phyloP scores from a whole-genome alignment of 2,329 filamentous ascomycete genomes.

The Aspergillus pseudoterreus region DNA sequence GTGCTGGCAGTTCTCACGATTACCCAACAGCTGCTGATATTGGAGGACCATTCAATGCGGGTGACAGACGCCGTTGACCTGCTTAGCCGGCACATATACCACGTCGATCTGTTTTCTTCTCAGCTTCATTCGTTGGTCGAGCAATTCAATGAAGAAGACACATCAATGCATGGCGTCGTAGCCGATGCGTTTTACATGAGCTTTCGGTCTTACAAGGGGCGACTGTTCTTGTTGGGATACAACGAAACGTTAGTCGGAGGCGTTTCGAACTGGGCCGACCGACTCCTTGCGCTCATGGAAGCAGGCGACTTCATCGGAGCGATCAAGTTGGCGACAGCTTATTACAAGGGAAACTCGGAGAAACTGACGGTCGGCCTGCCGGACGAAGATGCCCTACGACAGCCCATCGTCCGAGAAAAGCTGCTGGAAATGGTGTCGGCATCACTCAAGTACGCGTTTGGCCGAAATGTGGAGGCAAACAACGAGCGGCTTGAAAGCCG shows the following conservation, averaged over 20 bases:
- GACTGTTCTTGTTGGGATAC: slow-evolving; percentile 88
- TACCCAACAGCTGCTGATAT: slow-evolving; percentile 84
- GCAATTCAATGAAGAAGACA: slow-evolving; percentile 79
- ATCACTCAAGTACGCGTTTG: slow-evolving; percentile 84
- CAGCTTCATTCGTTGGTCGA: slow-evolving; percentile 84
- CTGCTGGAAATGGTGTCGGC: slow-evolving; percentile 90
- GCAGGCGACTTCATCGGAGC: slow-evolving; percentile 92
- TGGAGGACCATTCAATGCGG: slow-evolving; percentile 84
- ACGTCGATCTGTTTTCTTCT: slow-evolving; percentile 81
- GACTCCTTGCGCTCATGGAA: slow-evolving; percentile 90
- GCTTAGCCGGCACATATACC: slow-evolving; percentile 86
- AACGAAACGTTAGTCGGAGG: slow-evolving; percentile 88
- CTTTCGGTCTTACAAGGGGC: slow-evolving; percentile 90
- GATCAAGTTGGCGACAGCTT: slow-evolving; percentile 84
- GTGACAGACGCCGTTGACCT: slow-evolving; percentile 95
- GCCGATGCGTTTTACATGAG: slow-evolving; percentile 99
- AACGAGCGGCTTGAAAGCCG: slow-evolving; percentile 52
- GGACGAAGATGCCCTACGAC: slow-evolving; percentile 71
- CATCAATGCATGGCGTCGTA: slow-evolving; percentile 89
- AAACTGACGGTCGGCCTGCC: slow-evolving; percentile 92
- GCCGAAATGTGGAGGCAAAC: slow-evolving; percentile 52
- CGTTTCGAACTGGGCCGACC: slow-evolving; percentile 94
- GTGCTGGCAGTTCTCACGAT: slow-evolving; percentile 90
- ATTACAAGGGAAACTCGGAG: slow-evolving; percentile 87
- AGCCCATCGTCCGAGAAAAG: slow-evolving; percentile 81